Evolutionary conservation across 345 rosid species (phyloP).

Genomic region (Salix arbutifolia): DNA sequence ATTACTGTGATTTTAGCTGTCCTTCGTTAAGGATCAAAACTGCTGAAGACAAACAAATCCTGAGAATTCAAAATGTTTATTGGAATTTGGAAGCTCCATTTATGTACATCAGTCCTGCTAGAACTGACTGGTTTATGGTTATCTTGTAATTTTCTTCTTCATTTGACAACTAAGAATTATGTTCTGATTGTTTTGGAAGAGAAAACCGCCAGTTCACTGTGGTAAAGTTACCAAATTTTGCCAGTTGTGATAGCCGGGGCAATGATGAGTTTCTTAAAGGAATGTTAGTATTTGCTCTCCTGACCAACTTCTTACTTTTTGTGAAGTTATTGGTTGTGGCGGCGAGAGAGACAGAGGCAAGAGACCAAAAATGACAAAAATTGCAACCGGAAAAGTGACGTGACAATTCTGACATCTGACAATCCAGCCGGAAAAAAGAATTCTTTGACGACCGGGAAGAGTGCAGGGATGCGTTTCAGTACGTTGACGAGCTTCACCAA

Average conservation of each 20-base stretch:
- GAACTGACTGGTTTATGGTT: neutral
- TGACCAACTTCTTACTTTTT: constrained; percentile 8
- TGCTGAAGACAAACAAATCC: neutral
- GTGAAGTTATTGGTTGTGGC: constrained; percentile 70
- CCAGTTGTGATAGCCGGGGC: neutral
- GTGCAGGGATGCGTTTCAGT: constrained; percentile 88
- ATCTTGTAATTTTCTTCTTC: neutral
- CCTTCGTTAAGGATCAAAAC: neutral
- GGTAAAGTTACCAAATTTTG: neutral
- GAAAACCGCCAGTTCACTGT: neutral
- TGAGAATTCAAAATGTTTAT: neutral
- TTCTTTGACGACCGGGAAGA: constrained; percentile 86
- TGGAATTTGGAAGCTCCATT: neutral
- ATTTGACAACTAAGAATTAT: neutral
- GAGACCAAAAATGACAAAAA: constrained; percentile 82
- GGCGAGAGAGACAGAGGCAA: constrained; percentile 83
- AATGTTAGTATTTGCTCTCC: neutral
- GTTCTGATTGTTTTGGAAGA: neutral
- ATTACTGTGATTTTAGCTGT: neutral
- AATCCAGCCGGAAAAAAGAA: constrained; percentile 78
- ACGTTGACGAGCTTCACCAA: constrained; percentile 91
- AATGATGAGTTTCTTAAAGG: neutral
- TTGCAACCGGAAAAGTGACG: constrained; percentile 89
- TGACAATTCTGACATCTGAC: constrained; percentile 88
- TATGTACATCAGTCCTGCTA: neutral